Evolutionary conservation across 805 yeast genomes (phyloP), one percentile per base, ranked within the genome.

Genomic region (Wickerhamiella musiphila): DNA sequence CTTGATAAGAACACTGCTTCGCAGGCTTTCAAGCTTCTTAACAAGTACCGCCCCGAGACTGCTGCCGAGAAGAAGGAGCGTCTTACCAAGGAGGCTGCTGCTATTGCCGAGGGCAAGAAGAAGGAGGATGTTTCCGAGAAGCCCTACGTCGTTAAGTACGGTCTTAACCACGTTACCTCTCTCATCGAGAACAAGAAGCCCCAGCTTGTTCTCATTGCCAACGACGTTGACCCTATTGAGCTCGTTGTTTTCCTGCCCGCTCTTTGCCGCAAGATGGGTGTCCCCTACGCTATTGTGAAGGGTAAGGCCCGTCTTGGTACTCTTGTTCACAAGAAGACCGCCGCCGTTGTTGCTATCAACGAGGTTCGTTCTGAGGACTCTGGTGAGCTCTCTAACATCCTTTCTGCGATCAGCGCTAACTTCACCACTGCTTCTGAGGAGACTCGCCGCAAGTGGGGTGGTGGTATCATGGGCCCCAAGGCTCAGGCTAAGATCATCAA

Each of bases 21-120:
- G 54, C 92, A 79, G 67, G 70, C 93, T 52, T 79, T 86, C 76
- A 84, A 84, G 73, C 75, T 86, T 56, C 76, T 86, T 70, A 83
- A 83, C 92, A 86, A 90, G 73, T 86, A 86, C 82, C 77, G 93
- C 70, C 96, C 98, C 59, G 98, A 86, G 73, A 79, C 94, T 47
- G 57, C 74, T 57, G 77, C 83, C 59, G 94, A 90, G 72, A 86
- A 86, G 93, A 83, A 83, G 76, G 94, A 82, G 71, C 83, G 98
- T 73, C 76, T 86, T 58, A 77, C 90, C 66, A 81, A 79, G 70
- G 96, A 90, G 71, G 51, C 98, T 48, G 94, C 94, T 56, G 96
- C 94, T 52, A 73, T 84, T 57, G 94, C 94, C 45, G 94, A 82
- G 60, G 96, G 96, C 64, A 83, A 84, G 75, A 71, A 81, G 66